phyloP scores from a whole-genome alignment of 2,329 filamentous ascomycete genomes.

The Colletotrichum viniferum region DNA sequence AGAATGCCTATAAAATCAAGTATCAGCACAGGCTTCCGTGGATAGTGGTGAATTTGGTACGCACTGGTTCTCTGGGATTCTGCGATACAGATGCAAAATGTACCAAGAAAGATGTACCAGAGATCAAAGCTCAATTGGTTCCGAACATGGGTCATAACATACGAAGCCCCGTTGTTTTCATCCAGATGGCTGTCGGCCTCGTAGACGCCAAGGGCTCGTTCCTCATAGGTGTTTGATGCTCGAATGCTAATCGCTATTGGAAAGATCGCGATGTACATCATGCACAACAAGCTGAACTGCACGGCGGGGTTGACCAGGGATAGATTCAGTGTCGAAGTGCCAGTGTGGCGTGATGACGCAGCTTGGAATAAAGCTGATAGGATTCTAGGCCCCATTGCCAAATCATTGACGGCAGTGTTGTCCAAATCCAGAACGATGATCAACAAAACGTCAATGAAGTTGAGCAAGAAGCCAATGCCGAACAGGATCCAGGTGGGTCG shows the following conservation, averaged over 20 bases:
- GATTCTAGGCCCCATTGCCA: conserved; percentile 50
- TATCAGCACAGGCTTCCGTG: fast-evolving
- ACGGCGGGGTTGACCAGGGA: conserved; percentile 55
- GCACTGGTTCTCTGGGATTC: not conserved
- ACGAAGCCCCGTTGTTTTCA: conserved; percentile 30
- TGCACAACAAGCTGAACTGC: conserved; percentile 63
- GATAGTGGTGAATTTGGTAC: not conserved
- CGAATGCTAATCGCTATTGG: conserved; percentile 67
- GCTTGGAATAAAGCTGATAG: conserved; percentile 66
- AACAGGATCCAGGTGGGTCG: conserved; percentile 64
- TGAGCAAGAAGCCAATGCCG: conserved; percentile 53
- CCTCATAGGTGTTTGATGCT: conserved; percentile 65
- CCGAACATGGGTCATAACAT: conserved; percentile 37
- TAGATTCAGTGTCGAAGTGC: conserved; percentile 54
- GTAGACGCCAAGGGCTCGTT: conserved; percentile 65
- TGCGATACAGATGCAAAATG: conserved; percentile 37
- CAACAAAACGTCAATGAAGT: conserved; percentile 58
- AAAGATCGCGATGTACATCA: conserved; percentile 71
- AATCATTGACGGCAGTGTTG: conserved; percentile 51
- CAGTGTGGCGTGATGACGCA: conserved; percentile 50
- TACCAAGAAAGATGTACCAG: conserved; percentile 45
- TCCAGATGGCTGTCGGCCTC: conserved; percentile 30
- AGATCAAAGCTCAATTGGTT: conserved; percentile 45
- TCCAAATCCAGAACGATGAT: conserved; percentile 57
- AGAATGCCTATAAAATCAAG: conserved; percentile 28